Base-by-base conservation (phyloP, 176 grass and related monocot genomes). In the Lolium perenne region DNA sequence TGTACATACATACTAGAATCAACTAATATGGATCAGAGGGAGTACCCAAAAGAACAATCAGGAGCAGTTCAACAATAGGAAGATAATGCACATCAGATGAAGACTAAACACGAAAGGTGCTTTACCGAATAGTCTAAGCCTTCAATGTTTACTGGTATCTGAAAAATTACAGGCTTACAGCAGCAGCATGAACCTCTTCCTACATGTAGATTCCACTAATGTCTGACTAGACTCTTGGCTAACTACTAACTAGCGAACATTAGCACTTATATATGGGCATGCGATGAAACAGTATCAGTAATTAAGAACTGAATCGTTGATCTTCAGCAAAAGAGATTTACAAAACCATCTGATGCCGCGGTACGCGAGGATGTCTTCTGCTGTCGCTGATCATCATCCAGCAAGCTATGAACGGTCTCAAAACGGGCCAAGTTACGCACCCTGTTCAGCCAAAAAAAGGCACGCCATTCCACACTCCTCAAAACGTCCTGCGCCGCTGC, bases 101-200 rank as follows among this genome's bases (percentile, higher is more conserved):
- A 71, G 54, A 53, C 17, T 18, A 13, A 71, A 45, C 38, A 50
- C 2, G 17, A 89, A 15, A 66, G 1, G 9, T 58, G 25, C 2
- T 67, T 59, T 7, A 20, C 13, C 7, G 6, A 35, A 2, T 14
- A 66, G 25, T 17, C 49, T 76, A 65, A 49, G 48, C 26, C 20
- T 45, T 16, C 14, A 61, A 80, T 60, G 40, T 15, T 76, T 70
- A 32, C 40, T 62, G 71, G 43, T 23, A 61, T 62, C 26, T 54
- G 8, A 45, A 32, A 80, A 77, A 21, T 35, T 89, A 60, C 61
- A 77, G 51, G 75, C 38, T 46, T 89, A 41, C 50, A 77, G 61
- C 15, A 71, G 41, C 72, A 80, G n/a, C n/a, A n/a, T n/a, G 22
- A 77, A 32, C 2, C 29, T 77, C 45, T 43, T 79, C 40, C 21